Evolutionary conservation across 2,329 filamentous ascomycete species (phyloP).

Genomic region (Stemphylium beticola): DNA sequence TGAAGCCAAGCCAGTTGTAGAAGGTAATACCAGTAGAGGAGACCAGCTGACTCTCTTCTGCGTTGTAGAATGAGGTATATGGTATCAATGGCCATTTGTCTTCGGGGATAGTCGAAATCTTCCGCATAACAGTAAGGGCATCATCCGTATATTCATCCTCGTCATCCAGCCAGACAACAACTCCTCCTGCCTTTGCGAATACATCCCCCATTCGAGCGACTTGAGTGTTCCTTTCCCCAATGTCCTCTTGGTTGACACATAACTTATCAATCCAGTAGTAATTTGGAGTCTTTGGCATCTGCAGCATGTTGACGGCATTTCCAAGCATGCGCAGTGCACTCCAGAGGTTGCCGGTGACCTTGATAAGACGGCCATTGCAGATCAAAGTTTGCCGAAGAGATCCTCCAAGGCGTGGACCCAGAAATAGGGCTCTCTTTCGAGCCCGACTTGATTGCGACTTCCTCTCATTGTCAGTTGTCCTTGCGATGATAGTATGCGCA

Average conservation of each 20-base stretch:
- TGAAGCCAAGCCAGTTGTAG: conserved; percentile 37
- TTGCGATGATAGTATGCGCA: conserved; percentile 11
- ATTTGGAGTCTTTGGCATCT: conserved; percentile 8
- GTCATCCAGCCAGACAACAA: conserved; percentile 42
- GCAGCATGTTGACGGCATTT: conserved; percentile 9
- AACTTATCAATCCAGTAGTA: conserved; percentile 42
- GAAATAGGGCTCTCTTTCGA: not conserved
- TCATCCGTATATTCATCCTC: conserved; percentile 34
- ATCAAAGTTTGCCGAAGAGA: conserved; percentile 22
- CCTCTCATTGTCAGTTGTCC: not conserved
- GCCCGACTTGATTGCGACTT: not conserved
- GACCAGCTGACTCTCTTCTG: not conserved
- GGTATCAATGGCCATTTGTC: conserved; percentile 25
- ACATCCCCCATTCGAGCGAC: conserved; percentile 40
- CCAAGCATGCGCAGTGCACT: conserved; percentile 34
- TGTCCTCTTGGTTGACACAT: conserved; percentile 13
- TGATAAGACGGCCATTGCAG: conserved; percentile 22
- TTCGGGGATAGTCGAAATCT: conserved; percentile 23
- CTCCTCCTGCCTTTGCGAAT: conserved; percentile 30
- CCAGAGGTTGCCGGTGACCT: conserved; percentile 21
- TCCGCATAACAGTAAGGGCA: conserved; percentile 26
- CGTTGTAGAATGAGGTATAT: conserved; percentile 35
- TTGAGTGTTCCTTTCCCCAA: conserved; percentile 10
- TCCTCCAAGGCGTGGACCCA: too few species aligned
- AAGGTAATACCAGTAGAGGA: conserved; percentile 18